phyloP scores from a whole-genome alignment of 176 grass and related monocot species.

The Olyra latifolia region DNA sequence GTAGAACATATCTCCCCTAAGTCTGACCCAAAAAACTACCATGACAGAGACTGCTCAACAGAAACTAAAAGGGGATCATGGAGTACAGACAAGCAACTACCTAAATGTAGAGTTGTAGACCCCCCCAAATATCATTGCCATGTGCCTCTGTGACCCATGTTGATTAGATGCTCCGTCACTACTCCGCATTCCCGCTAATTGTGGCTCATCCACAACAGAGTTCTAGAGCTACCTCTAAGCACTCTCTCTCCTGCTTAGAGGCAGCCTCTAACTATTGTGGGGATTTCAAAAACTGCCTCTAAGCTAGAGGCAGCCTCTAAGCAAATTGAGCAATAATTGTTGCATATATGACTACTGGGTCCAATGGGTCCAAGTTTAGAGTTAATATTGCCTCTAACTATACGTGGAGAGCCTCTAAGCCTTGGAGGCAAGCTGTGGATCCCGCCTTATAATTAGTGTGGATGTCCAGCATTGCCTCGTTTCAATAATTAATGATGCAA shows the following conservation, averaged over 20 bases:
- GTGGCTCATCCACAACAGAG: background rate
- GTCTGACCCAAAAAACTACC: background rate
- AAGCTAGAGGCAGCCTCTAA: too few species aligned
- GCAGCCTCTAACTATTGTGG: too few species aligned
- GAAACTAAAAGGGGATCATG: slow-evolving; percentile 30
- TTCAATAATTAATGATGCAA: slow-evolving; percentile 9
- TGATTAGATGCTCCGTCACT: slow-evolving; percentile 5
- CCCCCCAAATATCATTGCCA: background rate
- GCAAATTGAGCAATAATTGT: too few species aligned
- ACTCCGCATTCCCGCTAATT: background rate
- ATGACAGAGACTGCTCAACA: slow-evolving; percentile 36
- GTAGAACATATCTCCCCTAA: background rate
- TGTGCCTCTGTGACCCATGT: slow-evolving; percentile 1
- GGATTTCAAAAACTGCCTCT: too few species aligned
- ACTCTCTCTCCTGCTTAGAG: too few species aligned
- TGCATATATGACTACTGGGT: too few species aligned
- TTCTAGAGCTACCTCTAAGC: too few species aligned
- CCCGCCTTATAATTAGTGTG: too few species aligned
- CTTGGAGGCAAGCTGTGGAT: too few species aligned
- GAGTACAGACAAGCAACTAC: slow-evolving; percentile 9
- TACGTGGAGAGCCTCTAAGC: too few species aligned
- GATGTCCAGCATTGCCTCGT: background rate
- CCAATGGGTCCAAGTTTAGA: too few species aligned
- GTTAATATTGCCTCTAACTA: too few species aligned
- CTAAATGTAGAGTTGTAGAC: background rate